phyloP scores from a whole-genome alignment of 1,139 yeast species.

The Blastobotrys serpentis region DNA sequence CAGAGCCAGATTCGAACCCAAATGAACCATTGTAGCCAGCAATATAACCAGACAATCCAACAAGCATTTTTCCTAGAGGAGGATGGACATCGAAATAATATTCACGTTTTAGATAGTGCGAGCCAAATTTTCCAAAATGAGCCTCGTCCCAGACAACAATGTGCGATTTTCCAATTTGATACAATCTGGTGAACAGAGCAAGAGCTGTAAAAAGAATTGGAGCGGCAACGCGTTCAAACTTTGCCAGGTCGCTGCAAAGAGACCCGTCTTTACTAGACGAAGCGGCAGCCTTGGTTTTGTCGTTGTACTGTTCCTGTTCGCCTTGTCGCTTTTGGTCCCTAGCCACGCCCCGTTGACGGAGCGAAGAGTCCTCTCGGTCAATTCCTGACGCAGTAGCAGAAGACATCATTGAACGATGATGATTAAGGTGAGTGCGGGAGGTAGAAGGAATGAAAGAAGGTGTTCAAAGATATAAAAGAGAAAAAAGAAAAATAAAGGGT shows the following conservation, averaged over 20 bases:
- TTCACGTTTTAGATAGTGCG: constrained; percentile 41
- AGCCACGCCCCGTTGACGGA: constrained; percentile 15
- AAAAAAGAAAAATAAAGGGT: background rate
- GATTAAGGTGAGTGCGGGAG: constrained; percentile 6
- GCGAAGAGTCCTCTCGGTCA: constrained; percentile 18
- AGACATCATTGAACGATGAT: constrained; percentile 15
- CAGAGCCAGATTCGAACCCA: constrained; percentile 86
- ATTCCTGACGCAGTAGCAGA: constrained; percentile 25
- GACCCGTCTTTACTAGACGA: constrained; percentile 8
- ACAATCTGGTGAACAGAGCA: constrained; percentile 67
- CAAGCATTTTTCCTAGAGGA: constrained; percentile 95
- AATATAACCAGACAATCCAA: constrained; percentile 88
- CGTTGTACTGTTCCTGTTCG: background rate
- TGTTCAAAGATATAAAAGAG: background rate
- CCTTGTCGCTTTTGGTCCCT: background rate
- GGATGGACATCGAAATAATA: constrained; percentile 90
- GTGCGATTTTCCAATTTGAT: constrained; percentile 59
- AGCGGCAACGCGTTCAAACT: constrained; percentile 48
- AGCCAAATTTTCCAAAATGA: constrained; percentile 64
- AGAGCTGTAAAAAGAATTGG: constrained; percentile 59
- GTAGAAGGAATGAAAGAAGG: constrained; percentile 3
- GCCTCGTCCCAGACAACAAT: constrained; percentile 96
- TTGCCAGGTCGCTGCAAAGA: constrained; percentile 19
- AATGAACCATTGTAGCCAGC: constrained; percentile 96
- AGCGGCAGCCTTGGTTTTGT: constrained; percentile 1